Evolutionary conservation across 495 filamentous ascomycete species (phyloP).

Genomic region (Neurospora tetraspora): DNA sequence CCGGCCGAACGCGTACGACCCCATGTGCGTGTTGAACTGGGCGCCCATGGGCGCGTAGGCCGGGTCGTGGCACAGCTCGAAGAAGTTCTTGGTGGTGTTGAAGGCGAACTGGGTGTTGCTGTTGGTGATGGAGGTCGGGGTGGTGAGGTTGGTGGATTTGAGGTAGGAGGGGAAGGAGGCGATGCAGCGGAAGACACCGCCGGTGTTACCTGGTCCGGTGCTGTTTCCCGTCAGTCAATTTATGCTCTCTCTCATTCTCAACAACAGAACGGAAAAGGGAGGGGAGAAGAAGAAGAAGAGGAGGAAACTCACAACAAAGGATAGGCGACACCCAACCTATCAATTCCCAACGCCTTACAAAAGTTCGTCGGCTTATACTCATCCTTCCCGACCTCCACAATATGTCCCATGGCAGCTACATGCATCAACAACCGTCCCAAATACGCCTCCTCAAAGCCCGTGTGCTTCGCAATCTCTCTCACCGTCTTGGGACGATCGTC

Average conservation of each 20-base stretch:
- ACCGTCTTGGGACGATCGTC: background rate
- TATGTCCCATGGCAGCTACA: conserved; percentile 33
- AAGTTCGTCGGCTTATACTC: conserved; percentile 34
- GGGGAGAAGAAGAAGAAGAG: background rate
- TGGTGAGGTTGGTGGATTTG: background rate
- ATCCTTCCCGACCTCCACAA: conserved; percentile 29
- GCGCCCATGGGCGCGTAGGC: conserved; percentile 1
- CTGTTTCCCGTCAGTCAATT: background rate
- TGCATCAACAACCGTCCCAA: conserved; percentile 30
- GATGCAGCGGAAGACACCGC: conserved; percentile 5
- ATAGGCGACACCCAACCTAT: conserved; percentile 26
- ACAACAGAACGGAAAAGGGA: background rate
- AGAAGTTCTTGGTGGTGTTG: conserved; percentile 13
- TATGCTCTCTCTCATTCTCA: background rate
- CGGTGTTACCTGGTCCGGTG: background rate
- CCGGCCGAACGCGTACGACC: conserved; percentile 32
- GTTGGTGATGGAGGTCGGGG: background rate
- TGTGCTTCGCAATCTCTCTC: background rate
- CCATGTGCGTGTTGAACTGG: conserved; percentile 39
- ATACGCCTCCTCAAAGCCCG: background rate
- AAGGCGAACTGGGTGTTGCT: background rate
- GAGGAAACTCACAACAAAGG: background rate
- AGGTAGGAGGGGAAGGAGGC: conserved; percentile 5
- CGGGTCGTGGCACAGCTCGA: conserved; percentile 17
- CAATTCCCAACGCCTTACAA: conserved; percentile 21